Base-by-base conservation (phyloP, 768 basidiomycete genomes). In the Suillus clintonianus region DNA sequence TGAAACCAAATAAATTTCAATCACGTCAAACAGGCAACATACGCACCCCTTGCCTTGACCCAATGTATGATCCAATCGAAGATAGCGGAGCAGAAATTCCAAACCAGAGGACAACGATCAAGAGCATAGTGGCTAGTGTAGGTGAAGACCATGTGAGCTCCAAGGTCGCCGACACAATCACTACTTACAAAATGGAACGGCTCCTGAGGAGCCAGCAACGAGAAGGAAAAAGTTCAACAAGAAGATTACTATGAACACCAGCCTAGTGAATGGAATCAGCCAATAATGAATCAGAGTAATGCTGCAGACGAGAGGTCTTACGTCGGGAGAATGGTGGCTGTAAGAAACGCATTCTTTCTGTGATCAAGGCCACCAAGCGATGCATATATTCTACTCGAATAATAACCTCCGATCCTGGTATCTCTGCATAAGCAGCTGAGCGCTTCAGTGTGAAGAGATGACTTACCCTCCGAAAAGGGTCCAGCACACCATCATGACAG, bases 51-150 rank as follows among this genome's bases (percentile, higher is more conserved):
- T 94, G 92, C 74, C 87, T 91, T 30, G 89, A 83, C 5, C 97
- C 97, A 63, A 89, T 87, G 75, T 92, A 96, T 19, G 91, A 89
- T 11, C 97, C 97, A 39, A 94, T 80, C 22, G 90, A 84, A 22
- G 92, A 94, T 47, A 99, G 79, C 3, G 97, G 97, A 1, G 92
- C 92, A 30, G 94, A 95, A 64, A 99, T 95, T 19, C 95, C 89
- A 74, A 95, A 97, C 96, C 96, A 97, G 15, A 96, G 77, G 15
- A 93, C 69, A 37, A 94, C 84, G 63, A 97, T 91, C 42, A 93
- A 80, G 47, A 95, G 79, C 85, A 96, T 90, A 0, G 94, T 96
- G 53, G 89, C 90, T 92, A 50, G 32, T 62, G 15, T 30, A 59
- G 57, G 32, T 60, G 14, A 53, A 53, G 19, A 60, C 37, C 30